Evolutionary conservation across 73 alveolate genomes (phyloP), one percentile per base, ranked within the genome.

Genomic region (Paramecium sexaurelia): DNA sequence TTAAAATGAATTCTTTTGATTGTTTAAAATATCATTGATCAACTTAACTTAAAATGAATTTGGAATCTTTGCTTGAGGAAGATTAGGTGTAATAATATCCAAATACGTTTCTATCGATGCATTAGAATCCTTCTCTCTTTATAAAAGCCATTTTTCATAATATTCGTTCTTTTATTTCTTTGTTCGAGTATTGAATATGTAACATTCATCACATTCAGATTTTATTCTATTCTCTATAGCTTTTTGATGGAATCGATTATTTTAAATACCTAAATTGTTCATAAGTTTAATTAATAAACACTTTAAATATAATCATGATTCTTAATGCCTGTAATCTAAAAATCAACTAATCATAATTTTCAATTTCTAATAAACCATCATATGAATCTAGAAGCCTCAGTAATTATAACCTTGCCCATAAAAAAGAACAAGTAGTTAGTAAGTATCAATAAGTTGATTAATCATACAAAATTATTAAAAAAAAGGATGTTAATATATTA

Each of bases 351-450:
- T 4, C 6, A 6, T 2, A 35, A 4, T 35, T n/a, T n/a, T 55
- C 32, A 57, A 71, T 33, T 78, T 20, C 11, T 20, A 29, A 7
- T 41, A 41, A 43, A 78, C 39, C 7, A 78, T 78, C 19, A 78
- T 96, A 75, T 96, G 98, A 11, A 98, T 95, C 67, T 97, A 95
- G 10, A 99, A 99, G 17, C 95, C 95, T n/a, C n/a, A n/a, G n/a
- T n/a, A n/a, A n/a, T n/a, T n/a, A n/a, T n/a, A n/a, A n/a, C n/a
- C n/a, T n/a, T n/a, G n/a, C n/a, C n/a, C n/a, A n/a, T n/a, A n/a
- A n/a, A n/a, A n/a, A n/a, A n/a, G n/a, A n/a, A n/a, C n/a, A n/a
- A n/a, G n/a, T n/a, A n/a, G n/a, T n/a, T n/a, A n/a, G n/a, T n/a
- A n/a, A n/a, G n/a, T n/a, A n/a, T n/a, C n/a, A n/a, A n/a, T n/a